Evolutionary conservation across 495 filamentous ascomycete species (phyloP).

Genomic region (Neurospora sp.): DNA sequence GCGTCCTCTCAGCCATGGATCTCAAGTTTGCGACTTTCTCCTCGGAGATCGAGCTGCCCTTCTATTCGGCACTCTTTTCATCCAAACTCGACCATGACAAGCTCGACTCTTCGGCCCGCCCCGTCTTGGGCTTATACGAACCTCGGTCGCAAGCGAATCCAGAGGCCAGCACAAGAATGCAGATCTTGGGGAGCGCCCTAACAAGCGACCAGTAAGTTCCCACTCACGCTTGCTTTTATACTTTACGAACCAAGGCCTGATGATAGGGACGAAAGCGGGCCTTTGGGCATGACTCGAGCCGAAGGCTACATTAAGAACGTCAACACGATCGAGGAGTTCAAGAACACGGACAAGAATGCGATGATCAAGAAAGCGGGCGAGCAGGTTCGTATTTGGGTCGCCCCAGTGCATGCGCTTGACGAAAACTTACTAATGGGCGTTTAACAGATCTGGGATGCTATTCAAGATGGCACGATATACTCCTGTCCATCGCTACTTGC

Average conservation of each 20-base stretch:
- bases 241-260: slow-evolving; percentile 3
- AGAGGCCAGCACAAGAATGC: slow-evolving; percentile 68
- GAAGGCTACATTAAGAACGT: slow-evolving; percentile 93
- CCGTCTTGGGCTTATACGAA: slow-evolving; percentile 82
- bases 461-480: slow-evolving; percentile 90
- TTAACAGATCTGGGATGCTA: slow-evolving; percentile 86
- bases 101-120: slow-evolving; percentile 82
- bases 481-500: slow-evolving; percentile 83
- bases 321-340: slow-evolving; percentile 93
- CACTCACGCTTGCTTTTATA: background rate
- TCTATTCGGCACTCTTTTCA: slow-evolving; percentile 79
- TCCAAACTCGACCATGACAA: slow-evolving; percentile 95
- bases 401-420: background rate
- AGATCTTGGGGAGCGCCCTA: slow-evolving; percentile 77
- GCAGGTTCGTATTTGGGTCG: slow-evolving; percentile 44
- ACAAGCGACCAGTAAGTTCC: slow-evolving; percentile 65
- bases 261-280: slow-evolving; percentile 42
- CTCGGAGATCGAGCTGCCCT: slow-evolving; percentile 89
- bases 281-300: slow-evolving; percentile 62
- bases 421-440: slow-evolving; percentile 4
- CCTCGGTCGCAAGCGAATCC: slow-evolving; percentile 57
- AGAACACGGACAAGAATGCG: slow-evolving; percentile 56
- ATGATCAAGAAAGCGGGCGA: slow-evolving; percentile 64
- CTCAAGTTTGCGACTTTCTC: slow-evolving; percentile 69
- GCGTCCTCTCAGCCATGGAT: slow-evolving; percentile 14